Conservation (phyloP, 163 green algal genomes). For the Smithsoniella earleae region DNA sequence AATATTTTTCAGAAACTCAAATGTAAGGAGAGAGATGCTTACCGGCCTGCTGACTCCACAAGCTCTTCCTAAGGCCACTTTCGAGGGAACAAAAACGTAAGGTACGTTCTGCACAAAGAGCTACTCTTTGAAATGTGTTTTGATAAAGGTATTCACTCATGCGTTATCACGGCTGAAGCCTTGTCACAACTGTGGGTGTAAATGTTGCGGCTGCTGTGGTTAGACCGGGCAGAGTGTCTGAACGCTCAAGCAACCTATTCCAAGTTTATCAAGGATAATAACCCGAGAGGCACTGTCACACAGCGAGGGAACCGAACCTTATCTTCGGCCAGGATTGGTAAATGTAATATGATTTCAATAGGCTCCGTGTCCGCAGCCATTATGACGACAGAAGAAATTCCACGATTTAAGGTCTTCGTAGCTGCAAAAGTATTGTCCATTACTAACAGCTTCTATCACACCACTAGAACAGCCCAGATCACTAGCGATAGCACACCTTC, state of each 20-base stretch:
- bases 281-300: no score
- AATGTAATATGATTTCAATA: slow-evolving; percentile 97
- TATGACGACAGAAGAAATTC: slow-evolving; percentile 95
- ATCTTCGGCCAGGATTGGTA: slow-evolving; percentile 96
- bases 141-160: not conserved
- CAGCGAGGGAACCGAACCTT: slow-evolving; percentile 57
- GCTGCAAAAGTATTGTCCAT: slow-evolving; percentile 44
- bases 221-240: not conserved
- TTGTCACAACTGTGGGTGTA: not conserved
- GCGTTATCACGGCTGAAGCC: not conserved
- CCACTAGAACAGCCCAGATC: not conserved
- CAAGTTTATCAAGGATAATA: not conserved
- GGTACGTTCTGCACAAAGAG: slow-evolving; percentile 71
- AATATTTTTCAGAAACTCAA: not conserved
- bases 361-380: slow-evolving; percentile 98
- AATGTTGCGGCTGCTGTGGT: not conserved
- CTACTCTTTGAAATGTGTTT: not conserved
- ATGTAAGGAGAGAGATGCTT: not conserved
- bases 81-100: slow-evolving; percentile 92
- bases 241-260: not conserved
- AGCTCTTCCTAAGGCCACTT: slow-evolving; percentile 88
- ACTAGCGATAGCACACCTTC: slow-evolving; percentile 60
- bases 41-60: slow-evolving; percentile 90
- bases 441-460: not conserved
- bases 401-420: slow-evolving; percentile 90